phyloP scores from a whole-genome alignment of 2,329 filamentous ascomycete genomes.

The Paraphoma chrysanthemicola region DNA sequence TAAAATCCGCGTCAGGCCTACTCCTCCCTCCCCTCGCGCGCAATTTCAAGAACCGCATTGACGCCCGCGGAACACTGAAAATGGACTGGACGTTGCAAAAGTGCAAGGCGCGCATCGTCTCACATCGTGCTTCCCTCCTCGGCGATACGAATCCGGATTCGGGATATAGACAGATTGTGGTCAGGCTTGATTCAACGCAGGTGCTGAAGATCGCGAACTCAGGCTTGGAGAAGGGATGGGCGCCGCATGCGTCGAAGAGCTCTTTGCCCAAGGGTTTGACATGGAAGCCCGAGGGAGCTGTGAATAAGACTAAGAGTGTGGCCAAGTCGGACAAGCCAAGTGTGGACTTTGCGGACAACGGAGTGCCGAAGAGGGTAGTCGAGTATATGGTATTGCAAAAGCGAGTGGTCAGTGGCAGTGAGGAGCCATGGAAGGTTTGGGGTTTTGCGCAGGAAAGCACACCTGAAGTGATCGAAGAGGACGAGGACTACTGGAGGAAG shows the following conservation, averaged over 20 bases:
- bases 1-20: constrained; percentile 47
- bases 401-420: constrained; percentile 54
- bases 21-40: constrained; percentile 62
- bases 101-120: constrained; percentile 58
- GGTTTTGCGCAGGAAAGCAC: constrained; percentile 65
- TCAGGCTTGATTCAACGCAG: constrained; percentile 35
- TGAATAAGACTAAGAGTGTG: not conserved
- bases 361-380: constrained; percentile 46
- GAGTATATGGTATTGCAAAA: constrained; percentile 72
- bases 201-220: constrained; percentile 6
- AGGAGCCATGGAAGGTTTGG: constrained; percentile 68
- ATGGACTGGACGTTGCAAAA: constrained; percentile 52
- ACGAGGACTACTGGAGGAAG: constrained; percentile 30
- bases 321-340: not conserved
- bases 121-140: constrained; percentile 61
- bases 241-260: not conserved
- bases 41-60: constrained; percentile 62
- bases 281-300: constrained; percentile 11
- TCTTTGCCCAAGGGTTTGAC: not conserved
- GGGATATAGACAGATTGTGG: constrained; percentile 31
- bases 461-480: constrained; percentile 24
- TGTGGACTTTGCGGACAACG: constrained; percentile 2
- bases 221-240: not conserved
- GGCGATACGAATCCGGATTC: constrained; percentile 37
- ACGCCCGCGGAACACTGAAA: constrained; percentile 55